A percentile compares a stretch with the other conserved stretches of the same genome.
phyloP scores from a whole-genome alignment of 2,329 filamentous ascomycete species.

The Diplocarpon rosae region DNA sequence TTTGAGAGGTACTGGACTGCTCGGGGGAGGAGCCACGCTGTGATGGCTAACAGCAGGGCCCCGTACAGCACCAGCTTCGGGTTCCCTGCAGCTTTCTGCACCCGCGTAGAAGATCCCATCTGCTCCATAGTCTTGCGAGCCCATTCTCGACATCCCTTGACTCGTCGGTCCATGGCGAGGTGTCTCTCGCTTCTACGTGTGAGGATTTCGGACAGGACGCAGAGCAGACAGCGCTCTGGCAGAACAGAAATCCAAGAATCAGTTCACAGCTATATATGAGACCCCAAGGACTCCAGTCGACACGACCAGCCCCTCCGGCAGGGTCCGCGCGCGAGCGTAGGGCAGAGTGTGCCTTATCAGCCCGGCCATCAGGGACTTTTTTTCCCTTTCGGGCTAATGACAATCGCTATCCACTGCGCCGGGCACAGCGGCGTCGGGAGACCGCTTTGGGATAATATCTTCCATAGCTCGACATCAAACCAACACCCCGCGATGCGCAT shows the following conservation, averaged over 20 bases:
- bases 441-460: slow-evolving; percentile 17
- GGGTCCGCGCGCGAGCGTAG: slow-evolving; percentile 12
- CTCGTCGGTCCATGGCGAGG: slow-evolving; percentile 11
- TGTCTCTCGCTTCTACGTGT: not conserved
- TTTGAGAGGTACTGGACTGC: slow-evolving; percentile 16
- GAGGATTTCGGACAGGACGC: not conserved
- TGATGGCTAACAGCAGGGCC: slow-evolving; percentile 8
- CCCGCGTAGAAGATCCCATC: slow-evolving; percentile 3
- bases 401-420: slow-evolving; percentile 5
- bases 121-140: slow-evolving; percentile 6
- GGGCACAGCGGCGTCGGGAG: slow-evolving; percentile 5
- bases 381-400: slow-evolving; percentile 20
- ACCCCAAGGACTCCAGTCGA: not conserved
- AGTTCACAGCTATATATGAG: slow-evolving; percentile 3
- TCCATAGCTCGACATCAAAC: not conserved
- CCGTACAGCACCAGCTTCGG: slow-evolving; percentile 18
- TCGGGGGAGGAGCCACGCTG: slow-evolving; percentile 18
- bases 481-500: slow-evolving; percentile 3
- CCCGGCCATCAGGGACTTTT: slow-evolving; percentile 15
- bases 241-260: no score
- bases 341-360: slow-evolving; percentile 15
- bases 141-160: slow-evolving; percentile 9
- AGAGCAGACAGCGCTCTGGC: not conserved
- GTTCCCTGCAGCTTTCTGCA: slow-evolving; percentile 8
- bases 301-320: slow-evolving; percentile 8